phyloP scores from a whole-genome alignment of 768 basidiomycete species.

The Kwoniella bestiolae region DNA sequence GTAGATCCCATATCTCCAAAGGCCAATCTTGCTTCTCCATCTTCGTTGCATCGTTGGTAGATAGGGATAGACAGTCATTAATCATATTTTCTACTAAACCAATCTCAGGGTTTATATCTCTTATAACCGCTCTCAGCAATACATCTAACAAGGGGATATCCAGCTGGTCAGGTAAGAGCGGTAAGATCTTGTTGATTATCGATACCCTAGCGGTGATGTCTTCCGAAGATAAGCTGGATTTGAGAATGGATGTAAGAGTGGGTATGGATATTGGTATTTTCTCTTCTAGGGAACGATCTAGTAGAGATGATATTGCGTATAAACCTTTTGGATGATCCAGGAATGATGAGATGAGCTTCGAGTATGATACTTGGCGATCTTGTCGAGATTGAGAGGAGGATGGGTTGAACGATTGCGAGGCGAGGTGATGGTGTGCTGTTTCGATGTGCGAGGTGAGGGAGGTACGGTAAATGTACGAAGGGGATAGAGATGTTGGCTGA shows the following conservation, averaged over 20 bases:
- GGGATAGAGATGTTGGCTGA: not conserved
- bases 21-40: slow-evolving; percentile 26
- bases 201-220: not conserved
- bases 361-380: slow-evolving; percentile 22
- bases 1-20: slow-evolving; percentile 36
- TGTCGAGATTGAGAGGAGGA: not conserved
- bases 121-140: slow-evolving; percentile 16
- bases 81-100: slow-evolving; percentile 34
- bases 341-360: slow-evolving; percentile 14
- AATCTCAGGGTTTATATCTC: slow-evolving; percentile 16
- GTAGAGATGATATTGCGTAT: slow-evolving; percentile 2
- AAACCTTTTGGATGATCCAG: slow-evolving; percentile 17
- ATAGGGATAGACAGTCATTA: slow-evolving; percentile 20
- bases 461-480: slow-evolving; percentile 6
- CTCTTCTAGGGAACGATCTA: slow-evolving; percentile 10
- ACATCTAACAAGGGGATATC: slow-evolving; percentile 33
- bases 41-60: too few species aligned
- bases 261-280: slow-evolving; percentile 15
- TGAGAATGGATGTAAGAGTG: slow-evolving; percentile 16
- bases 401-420: slow-evolving; percentile 1
- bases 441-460: not conserved
- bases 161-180: slow-evolving; percentile 21
- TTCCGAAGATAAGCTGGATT: slow-evolving; percentile 1
- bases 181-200: slow-evolving; percentile 15
- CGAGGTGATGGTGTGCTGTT: slow-evolving; percentile 12